Conservation (phyloP, 305 asterid species). For the Rubia tinctorum region DNA sequence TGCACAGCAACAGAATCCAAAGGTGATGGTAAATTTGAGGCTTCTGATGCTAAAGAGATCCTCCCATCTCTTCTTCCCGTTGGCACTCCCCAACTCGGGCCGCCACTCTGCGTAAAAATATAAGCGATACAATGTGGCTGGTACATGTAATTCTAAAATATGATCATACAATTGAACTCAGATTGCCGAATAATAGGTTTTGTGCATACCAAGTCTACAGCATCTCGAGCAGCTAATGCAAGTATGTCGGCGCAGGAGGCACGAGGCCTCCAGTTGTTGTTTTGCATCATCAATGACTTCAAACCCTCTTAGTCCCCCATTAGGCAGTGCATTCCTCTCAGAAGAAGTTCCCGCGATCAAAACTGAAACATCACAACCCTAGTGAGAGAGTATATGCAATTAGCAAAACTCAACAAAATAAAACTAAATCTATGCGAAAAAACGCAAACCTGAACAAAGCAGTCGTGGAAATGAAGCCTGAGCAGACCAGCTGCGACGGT, state of each 20-base stretch:
- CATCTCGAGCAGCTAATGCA: constrained; percentile 70
- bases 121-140: not conserved
- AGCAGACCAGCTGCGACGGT: constrained; percentile 66
- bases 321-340: constrained; percentile 49
- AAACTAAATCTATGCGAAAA: not conserved
- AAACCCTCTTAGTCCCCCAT: constrained; percentile 56
- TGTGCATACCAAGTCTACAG: constrained; percentile 51
- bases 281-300: constrained; percentile 71
- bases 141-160: not conserved
- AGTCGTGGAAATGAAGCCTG: constrained; percentile 79
- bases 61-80: constrained; percentile 77
- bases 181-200: not conserved
- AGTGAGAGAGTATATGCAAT: not conserved
- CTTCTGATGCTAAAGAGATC: constrained; percentile 44
- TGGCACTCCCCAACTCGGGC: constrained; percentile 70
- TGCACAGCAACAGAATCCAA: constrained; percentile 49
- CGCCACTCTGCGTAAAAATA: constrained; percentile 45
- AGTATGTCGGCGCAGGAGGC: constrained; percentile 80
- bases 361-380: constrained; percentile 79
- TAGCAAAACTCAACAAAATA: not conserved
- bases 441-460: constrained; percentile 54
- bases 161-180: not conserved
- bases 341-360: constrained; percentile 41
- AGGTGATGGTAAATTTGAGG: constrained; percentile 49
- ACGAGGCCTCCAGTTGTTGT: constrained; percentile 50